Percentiles rank a stretch among this genome's conserved stretches.
phyloP scores from a whole-genome alignment of 176 grass and related monocot species.

The Thinopyrum elongatum region DNA sequence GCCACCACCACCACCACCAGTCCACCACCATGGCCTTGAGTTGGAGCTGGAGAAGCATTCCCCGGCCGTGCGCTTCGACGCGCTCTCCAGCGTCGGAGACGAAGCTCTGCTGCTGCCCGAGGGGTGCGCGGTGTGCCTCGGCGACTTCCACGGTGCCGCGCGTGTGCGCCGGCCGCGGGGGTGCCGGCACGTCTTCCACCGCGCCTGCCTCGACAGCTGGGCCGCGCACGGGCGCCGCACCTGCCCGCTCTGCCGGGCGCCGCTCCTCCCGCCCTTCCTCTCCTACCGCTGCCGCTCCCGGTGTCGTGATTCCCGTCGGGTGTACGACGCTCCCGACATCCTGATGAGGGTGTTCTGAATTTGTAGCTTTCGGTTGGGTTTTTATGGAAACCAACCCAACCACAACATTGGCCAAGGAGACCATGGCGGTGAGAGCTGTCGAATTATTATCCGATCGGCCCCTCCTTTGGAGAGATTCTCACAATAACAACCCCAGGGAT shows the following conservation, averaged over 20 bases:
- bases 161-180: constrained; percentile 56
- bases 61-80: constrained; percentile 62
- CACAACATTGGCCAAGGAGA: background rate
- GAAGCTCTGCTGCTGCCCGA: background rate
- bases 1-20: no score
- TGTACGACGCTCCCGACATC: no score
- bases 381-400: background rate
- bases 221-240: constrained; percentile 59
- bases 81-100: background rate
- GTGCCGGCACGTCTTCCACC: constrained; percentile 86
- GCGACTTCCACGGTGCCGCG: constrained; percentile 58
- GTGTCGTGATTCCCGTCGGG: background rate
- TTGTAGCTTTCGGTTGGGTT: background rate
- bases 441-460: background rate
- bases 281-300: background rate
- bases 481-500: background rate
- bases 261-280: constrained; percentile 39
- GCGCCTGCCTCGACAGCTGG: constrained; percentile 72
- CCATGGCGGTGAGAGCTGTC: background rate
- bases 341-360: background rate
- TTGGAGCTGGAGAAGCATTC: constrained; percentile 47
- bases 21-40: no score
- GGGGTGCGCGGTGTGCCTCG: constrained; percentile 72
- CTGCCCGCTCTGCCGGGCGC: constrained; percentile 78
- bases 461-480: background rate